Evolutionary conservation across 1,284 basidiomycete species (phyloP).

Genomic region (Ustilago curta): DNA sequence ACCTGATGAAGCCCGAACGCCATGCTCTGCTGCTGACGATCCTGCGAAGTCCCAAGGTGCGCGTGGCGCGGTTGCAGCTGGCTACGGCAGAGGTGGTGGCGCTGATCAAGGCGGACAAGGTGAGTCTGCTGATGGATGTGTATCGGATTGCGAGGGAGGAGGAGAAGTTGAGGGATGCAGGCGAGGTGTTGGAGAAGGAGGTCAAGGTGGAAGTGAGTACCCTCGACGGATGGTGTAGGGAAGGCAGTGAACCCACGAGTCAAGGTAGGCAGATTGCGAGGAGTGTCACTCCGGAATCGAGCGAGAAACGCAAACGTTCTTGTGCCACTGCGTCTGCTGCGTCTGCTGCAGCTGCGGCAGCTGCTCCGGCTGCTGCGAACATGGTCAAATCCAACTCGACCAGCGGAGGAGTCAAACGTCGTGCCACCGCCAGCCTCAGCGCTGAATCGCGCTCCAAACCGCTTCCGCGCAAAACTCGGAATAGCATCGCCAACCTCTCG

Average conservation of each 20-base stretch:
- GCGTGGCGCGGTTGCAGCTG: conserved; percentile 71
- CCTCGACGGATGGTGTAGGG: conserved; percentile 58
- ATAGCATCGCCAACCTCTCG: neutral
- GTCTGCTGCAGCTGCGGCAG: no score
- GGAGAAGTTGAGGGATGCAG: conserved; percentile 56
- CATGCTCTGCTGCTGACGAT: conserved; percentile 71
- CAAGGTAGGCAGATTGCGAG: conserved; percentile 32
- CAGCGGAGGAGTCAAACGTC: neutral
- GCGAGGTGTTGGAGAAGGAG: conserved; percentile 43
- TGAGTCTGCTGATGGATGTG: conserved; percentile 72
- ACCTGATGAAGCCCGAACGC: conserved; percentile 72
- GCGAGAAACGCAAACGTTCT: conserved; percentile 9
- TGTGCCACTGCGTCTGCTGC: no score
- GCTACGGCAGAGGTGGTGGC: conserved; percentile 72
- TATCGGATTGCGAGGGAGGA: conserved; percentile 72
- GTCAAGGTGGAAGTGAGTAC: conserved; percentile 61
- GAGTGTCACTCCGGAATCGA: conserved; percentile 27
- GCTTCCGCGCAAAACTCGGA: neutral
- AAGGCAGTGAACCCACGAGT: conserved; percentile 15
- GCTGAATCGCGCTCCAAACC: conserved; percentile 1
- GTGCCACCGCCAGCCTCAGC: neutral
- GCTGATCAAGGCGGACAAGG: conserved; percentile 71
- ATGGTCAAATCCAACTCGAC: conserved; percentile 32
- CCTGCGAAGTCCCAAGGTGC: conserved; percentile 69
- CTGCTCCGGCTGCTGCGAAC: neutral